A percentile compares a stretch with the other conserved stretches of the same genome.
These are phyloP conservation scores for Noccaea bulbosa DNA, from an alignment of 345 rosid genomes.

Conservation along the genomic window DNA sequence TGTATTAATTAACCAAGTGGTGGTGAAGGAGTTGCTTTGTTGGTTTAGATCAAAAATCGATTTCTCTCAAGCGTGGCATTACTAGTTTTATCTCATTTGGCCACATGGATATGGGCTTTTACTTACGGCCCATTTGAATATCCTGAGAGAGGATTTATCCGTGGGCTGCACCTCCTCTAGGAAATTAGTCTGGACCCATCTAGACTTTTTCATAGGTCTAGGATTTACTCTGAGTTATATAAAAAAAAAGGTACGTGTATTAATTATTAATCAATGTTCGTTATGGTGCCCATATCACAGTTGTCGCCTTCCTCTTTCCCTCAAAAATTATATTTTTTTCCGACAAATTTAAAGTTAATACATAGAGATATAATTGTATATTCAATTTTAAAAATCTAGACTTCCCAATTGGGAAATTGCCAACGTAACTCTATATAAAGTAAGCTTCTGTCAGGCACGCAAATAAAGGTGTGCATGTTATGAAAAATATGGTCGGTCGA, in stretches of 20 bases:
- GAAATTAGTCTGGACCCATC: too few species aligned
- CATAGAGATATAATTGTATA: constrained; percentile 14
- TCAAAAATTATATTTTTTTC: background rate
- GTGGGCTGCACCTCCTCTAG: too few species aligned
- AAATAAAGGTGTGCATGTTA: constrained; percentile 43
- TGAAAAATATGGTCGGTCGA: constrained; percentile 36
- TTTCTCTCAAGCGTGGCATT: too few species aligned
- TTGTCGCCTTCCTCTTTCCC: constrained; percentile 32
- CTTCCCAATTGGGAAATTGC: constrained; percentile 42
- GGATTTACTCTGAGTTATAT: too few species aligned
- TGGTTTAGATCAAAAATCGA: too few species aligned
- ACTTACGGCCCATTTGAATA: too few species aligned
- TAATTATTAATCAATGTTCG: constrained; percentile 29
- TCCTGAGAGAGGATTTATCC: too few species aligned
- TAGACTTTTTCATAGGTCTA: too few species aligned
- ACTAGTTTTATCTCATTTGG: too few species aligned
- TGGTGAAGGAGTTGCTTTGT: too few species aligned
- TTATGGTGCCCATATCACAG: constrained; percentile 38
- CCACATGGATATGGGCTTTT: too few species aligned
- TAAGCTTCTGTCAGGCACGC: constrained; percentile 43
- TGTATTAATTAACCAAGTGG: constrained; percentile 16
- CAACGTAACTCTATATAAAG: constrained; percentile 41
- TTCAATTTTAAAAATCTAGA: background rate
- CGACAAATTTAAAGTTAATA: background rate
- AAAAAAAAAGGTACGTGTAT: constrained; percentile 3